Conservation (phyloP, 2,329 filamentous ascomycete genomes). For the Zelopaecilomyces penicillatus region DNA sequence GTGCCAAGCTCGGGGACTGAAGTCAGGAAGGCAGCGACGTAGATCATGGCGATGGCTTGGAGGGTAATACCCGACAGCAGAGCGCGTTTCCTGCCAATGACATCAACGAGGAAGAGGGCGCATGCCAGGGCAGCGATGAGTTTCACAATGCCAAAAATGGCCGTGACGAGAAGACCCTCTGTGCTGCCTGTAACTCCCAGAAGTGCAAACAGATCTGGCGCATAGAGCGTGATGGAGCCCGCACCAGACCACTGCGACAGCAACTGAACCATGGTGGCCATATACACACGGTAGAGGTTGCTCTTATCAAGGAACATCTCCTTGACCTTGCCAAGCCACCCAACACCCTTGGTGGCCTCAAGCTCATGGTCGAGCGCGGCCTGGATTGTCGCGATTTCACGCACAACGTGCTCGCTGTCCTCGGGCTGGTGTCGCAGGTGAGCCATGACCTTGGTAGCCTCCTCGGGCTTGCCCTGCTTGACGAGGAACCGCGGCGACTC, state of each 20-base stretch:
- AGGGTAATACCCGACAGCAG: constrained; percentile 52
- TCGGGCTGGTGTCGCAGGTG: constrained; percentile 50
- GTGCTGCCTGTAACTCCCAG: constrained; percentile 61
- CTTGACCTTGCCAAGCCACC: constrained; percentile 56
- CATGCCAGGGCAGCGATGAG: constrained; percentile 58
- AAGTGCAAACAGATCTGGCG: constrained; percentile 62
- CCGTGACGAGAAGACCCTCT: constrained; percentile 64
- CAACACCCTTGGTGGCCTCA: constrained; percentile 59
- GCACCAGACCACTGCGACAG: constrained; percentile 68
- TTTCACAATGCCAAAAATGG: constrained; percentile 69
- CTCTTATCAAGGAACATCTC: constrained; percentile 59
- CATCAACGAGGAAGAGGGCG: constrained; percentile 71
- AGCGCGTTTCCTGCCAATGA: constrained; percentile 65
- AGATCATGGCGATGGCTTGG: constrained; percentile 53
- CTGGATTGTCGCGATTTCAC: constrained; percentile 57
- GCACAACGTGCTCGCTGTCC: constrained; percentile 52
- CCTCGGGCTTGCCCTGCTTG: constrained; percentile 52
- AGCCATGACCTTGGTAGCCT: constrained; percentile 48
- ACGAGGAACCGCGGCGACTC: constrained; percentile 66
- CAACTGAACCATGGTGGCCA: constrained; percentile 60
- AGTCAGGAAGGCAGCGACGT: constrained; percentile 53
- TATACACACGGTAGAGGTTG: constrained; percentile 66
- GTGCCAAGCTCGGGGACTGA: constrained; percentile 51
- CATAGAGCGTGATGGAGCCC: constrained; percentile 68
- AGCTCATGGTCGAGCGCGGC: constrained; percentile 60